A percentile compares a stretch with the other conserved stretches of the same genome.
Evolutionary conservation across 2,329 filamentous ascomycete species (phyloP).

Genomic region (Talaromyces atroroseus): DNA sequence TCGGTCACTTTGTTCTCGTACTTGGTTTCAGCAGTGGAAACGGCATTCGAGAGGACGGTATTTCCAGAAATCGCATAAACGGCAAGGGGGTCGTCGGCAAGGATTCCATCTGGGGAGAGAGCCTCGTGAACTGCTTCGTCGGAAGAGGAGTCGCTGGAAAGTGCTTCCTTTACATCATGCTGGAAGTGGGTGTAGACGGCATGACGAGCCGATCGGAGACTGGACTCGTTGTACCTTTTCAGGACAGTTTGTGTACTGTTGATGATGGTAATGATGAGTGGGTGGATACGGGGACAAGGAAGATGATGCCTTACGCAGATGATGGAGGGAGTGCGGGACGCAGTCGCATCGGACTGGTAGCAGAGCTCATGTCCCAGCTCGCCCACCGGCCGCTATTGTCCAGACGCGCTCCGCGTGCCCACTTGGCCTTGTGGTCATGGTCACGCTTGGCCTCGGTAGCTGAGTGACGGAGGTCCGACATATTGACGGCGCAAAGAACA

Average conservation of each 20-base stretch:
- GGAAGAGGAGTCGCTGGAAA: conserved; percentile 28
- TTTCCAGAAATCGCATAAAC: conserved; percentile 52
- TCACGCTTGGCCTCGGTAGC: conserved; percentile 45
- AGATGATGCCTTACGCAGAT: background rate
- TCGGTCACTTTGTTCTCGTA: conserved; percentile 57
- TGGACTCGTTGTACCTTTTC: conserved; percentile 14
- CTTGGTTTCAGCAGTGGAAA: conserved; percentile 54
- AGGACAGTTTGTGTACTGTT: background rate
- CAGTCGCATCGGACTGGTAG: background rate
- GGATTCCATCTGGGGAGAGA: conserved; percentile 41
- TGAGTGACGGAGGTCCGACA: conserved; percentile 48
- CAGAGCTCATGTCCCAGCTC: background rate
- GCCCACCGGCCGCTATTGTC: background rate
- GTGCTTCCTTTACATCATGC: conserved; percentile 29
- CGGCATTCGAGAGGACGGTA: conserved; percentile 52
- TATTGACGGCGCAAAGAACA: background rate
- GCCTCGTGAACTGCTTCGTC: conserved; percentile 29
- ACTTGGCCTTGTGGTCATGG: conserved; percentile 37
- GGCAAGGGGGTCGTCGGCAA: conserved; percentile 46
- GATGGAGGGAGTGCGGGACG: background rate
- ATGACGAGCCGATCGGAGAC: conserved; percentile 17
- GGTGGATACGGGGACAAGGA: conserved; percentile 17
- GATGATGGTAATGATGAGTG: background rate
- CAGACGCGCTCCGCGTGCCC: conserved; percentile 30
- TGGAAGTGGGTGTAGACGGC: conserved; percentile 23